Evolutionary conservation across 306 rosid genomes (phyloP), one percentile per base, ranked within the genome.

Genomic region (Lotus japonicus): DNA sequence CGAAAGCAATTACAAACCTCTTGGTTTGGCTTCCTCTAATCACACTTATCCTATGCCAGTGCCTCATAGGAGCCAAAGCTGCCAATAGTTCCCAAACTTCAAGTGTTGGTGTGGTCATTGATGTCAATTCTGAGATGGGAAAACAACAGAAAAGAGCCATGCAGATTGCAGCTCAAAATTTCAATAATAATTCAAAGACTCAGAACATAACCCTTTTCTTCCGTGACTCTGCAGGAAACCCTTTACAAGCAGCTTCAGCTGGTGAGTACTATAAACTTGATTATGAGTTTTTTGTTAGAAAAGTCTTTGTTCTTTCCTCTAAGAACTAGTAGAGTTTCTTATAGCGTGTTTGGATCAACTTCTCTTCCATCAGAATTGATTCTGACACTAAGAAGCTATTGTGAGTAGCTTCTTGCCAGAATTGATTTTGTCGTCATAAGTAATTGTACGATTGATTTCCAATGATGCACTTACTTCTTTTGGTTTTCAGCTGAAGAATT

Each of bases 401-500:
- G 1, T 5, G 7, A 31, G 0, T 5, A 31, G 36, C 7, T 31
- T 31, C 36, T 31, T 7, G 4, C 31, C 2, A 2, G 2, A 26
- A 26, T 26, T 26, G 36, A 31, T 31, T 5, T 31, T 31, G 36
- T 7, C 36, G 5, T 31, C 2, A 26, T 3, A 26, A 26, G 2
- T 4, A 26, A 26, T 5, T 31, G 36, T 31, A 31, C 36, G 2
- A 38, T 38, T 38, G 42, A 38, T 38, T 13, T 48, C 8, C 18
- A 6, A 4, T 50, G 1, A 16, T 16, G 55, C 14, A 11, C 16
- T 68, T 46, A 8, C 19, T 64, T 54, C 51, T 70, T 13, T 4
- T 83, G 68, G 15, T 76, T 65, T 66, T 33, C 77, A 84, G 88
- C 83, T 71, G 73, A 80, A 58, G 72, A 84, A 33, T 48, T 84